Base-by-base conservation (phyloP, 148 eudicot genomes). In the Pouteria glomerata region DNA sequence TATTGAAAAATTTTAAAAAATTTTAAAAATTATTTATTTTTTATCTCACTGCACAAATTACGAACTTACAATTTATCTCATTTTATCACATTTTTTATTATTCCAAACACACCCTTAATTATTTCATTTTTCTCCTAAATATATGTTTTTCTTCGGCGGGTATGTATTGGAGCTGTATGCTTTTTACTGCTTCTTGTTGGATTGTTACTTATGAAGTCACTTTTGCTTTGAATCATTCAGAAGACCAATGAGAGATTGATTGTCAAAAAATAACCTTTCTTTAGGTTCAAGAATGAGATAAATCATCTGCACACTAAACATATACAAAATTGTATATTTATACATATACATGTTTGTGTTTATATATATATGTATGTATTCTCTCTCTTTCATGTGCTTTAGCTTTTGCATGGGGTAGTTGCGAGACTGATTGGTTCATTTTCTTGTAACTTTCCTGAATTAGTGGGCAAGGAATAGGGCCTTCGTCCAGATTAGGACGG, bases 401-500 rank as follows among this genome's bases (percentile, higher is more conserved):
- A 58, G 61, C 30, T 61, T 69, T 52, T 70, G 70, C 65, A 70
- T 63, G 74, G 69, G 63, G 60, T 39, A 13, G 44, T 27, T 27
- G 26, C 56, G 57, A 56, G 19, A 15, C 53, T 71, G 74, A 57
- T 71, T 39, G 69, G 30, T 24, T 53, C 27, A 14, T 15, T 53
- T 39, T 34, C 63, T 37, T 41, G 30, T 18, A 16, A 63, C 12
- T 42, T 76, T 47, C 15, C 39, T 52, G 74, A 70, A 34, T 70
- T 70, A 30, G 51, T 24, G 62, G 72, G 16, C 26, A 13, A 56
- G 78, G n/a, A n/a, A n/a, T n/a, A 68, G 58, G 78, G 55, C 77
- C 71, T 45, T 66, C 47, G 44, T 42, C 21, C 19, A 34, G 34
- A 42, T 34, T 45, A 18, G 27, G 67, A 6, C 16, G 66, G 39